These are phyloP conservation scores for Sphaerulina vaccinii DNA, from an alignment of 2,329 filamentous ascomycete genomes.

Conservation along the genomic window DNA sequence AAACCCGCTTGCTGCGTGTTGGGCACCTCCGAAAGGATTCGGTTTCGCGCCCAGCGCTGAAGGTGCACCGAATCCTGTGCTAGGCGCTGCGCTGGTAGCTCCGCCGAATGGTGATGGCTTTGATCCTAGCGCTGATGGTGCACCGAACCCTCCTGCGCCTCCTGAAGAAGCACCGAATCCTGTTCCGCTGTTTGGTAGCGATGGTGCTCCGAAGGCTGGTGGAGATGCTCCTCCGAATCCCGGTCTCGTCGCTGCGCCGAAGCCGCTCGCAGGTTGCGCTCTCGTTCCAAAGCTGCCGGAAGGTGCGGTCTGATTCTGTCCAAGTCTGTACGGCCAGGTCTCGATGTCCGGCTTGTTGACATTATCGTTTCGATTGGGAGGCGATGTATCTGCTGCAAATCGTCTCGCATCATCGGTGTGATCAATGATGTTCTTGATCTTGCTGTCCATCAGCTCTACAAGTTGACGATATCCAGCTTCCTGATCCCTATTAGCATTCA, in stretches of 20 bases:
- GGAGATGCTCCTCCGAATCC: constrained; percentile 14
- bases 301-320: background rate
- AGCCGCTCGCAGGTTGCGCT: constrained; percentile 11
- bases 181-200: constrained; percentile 3
- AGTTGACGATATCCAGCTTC: constrained; percentile 5
- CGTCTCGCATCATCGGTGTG: constrained; percentile 7
- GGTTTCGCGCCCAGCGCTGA: constrained; percentile 41
- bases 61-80: constrained; percentile 28
- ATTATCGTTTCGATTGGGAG: constrained; percentile 7
- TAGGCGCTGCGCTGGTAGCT: background rate
- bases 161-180: background rate
- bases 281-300: constrained; percentile 1
- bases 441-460: constrained; percentile 5
- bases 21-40: constrained; percentile 18
- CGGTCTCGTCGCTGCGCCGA: constrained; percentile 10
- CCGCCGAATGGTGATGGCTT: constrained; percentile 7
- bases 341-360: constrained; percentile 5
- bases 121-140: constrained; percentile 15
- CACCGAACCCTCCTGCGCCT: constrained; percentile 38
- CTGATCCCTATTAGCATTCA: background rate
- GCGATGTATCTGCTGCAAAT: constrained; percentile 4
- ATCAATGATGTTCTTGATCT: constrained; percentile 6
- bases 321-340: background rate
- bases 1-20: constrained; percentile 17
- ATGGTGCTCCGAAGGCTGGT: constrained; percentile 20